phyloP scores from a whole-genome alignment of 2,329 filamentous ascomycete genomes.

The Exophiala xenobiotica region DNA sequence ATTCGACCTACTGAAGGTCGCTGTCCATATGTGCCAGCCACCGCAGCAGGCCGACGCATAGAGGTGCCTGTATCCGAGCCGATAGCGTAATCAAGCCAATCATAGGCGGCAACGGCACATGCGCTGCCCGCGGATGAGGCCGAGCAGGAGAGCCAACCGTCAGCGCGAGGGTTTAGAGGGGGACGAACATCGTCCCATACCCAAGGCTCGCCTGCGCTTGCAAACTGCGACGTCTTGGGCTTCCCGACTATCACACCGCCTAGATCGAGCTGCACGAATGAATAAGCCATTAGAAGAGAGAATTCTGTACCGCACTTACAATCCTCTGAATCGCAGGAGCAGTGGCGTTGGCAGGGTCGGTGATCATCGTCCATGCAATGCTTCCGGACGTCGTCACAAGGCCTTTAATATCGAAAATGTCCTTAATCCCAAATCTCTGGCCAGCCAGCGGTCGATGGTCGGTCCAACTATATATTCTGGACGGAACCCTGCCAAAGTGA shows the following conservation, averaged over 20 bases:
- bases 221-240: constrained; percentile 24
- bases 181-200: constrained; percentile 38
- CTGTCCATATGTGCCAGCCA: constrained; percentile 45
- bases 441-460: constrained; percentile 20
- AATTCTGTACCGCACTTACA: not conserved
- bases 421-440: constrained; percentile 24
- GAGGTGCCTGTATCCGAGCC: constrained; percentile 47
- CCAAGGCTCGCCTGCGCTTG: constrained; percentile 17
- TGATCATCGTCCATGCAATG: constrained; percentile 13
- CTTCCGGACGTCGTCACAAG: constrained; percentile 20
- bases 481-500: constrained; percentile 13
- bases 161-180: constrained; percentile 42
- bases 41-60: constrained; percentile 46
- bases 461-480: constrained; percentile 28
- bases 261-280: constrained; percentile 21
- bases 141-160: constrained; percentile 36
- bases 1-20: constrained; percentile 45
- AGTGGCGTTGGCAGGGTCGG: constrained; percentile 9
- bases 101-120: constrained; percentile 39
- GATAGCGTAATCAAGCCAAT: constrained; percentile 43
- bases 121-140: constrained; percentile 31
- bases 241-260: constrained; percentile 24
- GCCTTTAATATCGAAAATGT: constrained; percentile 22
- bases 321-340: constrained; percentile 21
- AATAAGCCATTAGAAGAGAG: not conserved